phyloP scores from a whole-genome alignment of 2,329 filamentous ascomycete species.

The Phialemonium atrogriseum region DNA sequence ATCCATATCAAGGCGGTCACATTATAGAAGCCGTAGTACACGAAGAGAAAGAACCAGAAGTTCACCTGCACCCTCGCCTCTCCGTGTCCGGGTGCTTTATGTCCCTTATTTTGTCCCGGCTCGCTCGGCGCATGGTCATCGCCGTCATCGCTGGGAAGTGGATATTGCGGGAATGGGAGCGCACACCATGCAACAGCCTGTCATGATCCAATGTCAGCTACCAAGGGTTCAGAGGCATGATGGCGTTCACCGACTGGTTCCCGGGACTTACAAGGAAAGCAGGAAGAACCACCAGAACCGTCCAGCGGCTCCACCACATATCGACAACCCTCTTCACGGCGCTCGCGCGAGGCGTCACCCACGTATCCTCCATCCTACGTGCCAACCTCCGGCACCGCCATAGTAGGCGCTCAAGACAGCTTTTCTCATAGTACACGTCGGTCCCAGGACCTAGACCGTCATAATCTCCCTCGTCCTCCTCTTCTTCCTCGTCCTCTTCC shows the following conservation, averaged over 20 bases:
- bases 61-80: slow-evolving; percentile 55
- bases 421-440: slow-evolving; percentile 21
- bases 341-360: slow-evolving; percentile 51
- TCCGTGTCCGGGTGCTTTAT: slow-evolving; percentile 52
- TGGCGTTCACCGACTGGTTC: neutral
- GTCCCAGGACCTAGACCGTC: no score
- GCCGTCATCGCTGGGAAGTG: slow-evolving; percentile 36
- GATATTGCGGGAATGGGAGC: slow-evolving; percentile 56
- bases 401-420: slow-evolving; percentile 13
- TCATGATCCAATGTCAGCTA: no score
- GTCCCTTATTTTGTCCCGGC: slow-evolving; percentile 16
- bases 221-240: no score
- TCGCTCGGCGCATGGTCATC: slow-evolving; percentile 19
- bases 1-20: slow-evolving; percentile 61
- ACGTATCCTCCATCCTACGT: slow-evolving; percentile 40
- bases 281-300: slow-evolving; percentile 51
- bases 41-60: slow-evolving; percentile 64
- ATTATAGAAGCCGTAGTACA: slow-evolving; percentile 64
- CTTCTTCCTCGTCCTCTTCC: slow-evolving; percentile 19
- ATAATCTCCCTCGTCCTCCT: slow-evolving; percentile 22
- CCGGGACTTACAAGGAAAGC: slow-evolving; percentile 44
- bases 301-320: slow-evolving; percentile 57
- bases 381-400: slow-evolving; percentile 23
- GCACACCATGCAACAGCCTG: slow-evolving; percentile 60
- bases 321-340: slow-evolving; percentile 51